Conservation (phyloP, 1,284 basidiomycete species). For the Phellinidium pouzarii region DNA sequence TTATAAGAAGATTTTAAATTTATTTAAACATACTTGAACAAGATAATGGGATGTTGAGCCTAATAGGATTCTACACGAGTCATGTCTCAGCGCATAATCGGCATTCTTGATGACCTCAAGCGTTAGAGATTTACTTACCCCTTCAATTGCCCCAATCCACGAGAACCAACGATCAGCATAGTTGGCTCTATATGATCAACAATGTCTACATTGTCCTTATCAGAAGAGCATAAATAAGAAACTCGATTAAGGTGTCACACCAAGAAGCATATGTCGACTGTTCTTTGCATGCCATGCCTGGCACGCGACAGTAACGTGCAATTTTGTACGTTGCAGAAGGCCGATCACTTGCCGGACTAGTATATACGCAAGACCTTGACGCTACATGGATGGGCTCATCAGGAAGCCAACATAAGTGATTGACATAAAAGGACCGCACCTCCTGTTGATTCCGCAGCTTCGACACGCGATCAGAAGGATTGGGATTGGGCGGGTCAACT, state of each 20-base stretch:
- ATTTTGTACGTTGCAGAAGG: conserved; percentile 81
- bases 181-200: conserved; percentile 88
- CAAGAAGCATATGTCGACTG: conserved; percentile 85
- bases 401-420: conserved; percentile 6
- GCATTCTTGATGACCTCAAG: conserved; percentile 3
- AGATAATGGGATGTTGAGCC: conserved; percentile 98
- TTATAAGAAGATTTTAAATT: conserved; percentile 2
- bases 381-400: too few species aligned
- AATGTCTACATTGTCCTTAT: conserved; percentile 49
- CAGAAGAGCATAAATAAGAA: not conserved
- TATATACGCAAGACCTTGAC: conserved; percentile 83
- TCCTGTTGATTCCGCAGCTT: conserved; percentile 87
- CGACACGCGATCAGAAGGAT: conserved; percentile 60
- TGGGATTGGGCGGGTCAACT: conserved; percentile 77
- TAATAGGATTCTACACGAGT: conserved; percentile 68
- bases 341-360: conserved; percentile 84
- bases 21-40: conserved; percentile 54
- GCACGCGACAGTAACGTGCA: conserved; percentile 84
- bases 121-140: conserved; percentile 50
- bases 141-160: conserved; percentile 85
- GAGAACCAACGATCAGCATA: conserved; percentile 93
- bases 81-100: not conserved
- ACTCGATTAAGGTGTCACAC: conserved; percentile 31
- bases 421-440: conserved; percentile 34
- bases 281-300: conserved; percentile 97